Evolutionary conservation across 2,329 filamentous ascomycete species (phyloP), one percentile per base, ranked within the genome.

Genomic region (Ophiostoma himal-ulmi): DNA sequence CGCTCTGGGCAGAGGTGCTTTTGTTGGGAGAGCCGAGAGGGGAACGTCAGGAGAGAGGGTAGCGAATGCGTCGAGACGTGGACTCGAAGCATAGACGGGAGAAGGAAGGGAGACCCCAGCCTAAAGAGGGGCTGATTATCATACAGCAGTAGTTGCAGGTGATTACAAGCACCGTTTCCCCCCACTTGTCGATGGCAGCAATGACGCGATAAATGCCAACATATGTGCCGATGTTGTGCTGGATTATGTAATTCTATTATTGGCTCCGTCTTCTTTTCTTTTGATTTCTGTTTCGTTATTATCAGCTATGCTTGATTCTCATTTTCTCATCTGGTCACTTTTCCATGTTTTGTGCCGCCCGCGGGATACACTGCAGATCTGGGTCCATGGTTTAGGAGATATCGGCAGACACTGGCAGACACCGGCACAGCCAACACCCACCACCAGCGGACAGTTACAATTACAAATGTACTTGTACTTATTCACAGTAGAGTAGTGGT

Each of bases 61-160:
- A 8, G 44, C 44, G n/a, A 44, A 17, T 44, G 41, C 20, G 8
- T 48, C 44, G 30, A 48, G 44, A 17, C 48, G 48, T 57, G 52
- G 52, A 22, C 30, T 30, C 30, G 0, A 30, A 30, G 30, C 30
- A 30, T 30, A 57, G 22, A n/a, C 48, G 17, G n/a, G 48, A 26
- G n/a, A 22, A 8, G 8, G 48, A 22, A 22, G 7, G n/a, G 20
- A 30, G 22, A 6, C 54, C 54, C 7, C 37, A 39, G 37, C 37
- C 37, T 39, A 66, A 66, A 66, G 64, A 66, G 64, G 64, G 64
- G 64, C 37, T 66, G 60, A 64, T 64, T 37, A 64, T 11, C 34
- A 64, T 37, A 36, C 57, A 64, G 52, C 6, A 26, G 48, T n/a
- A n/a, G n/a, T n/a, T n/a, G n/a, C n/a, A n/a, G n/a, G n/a, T 22